Evolutionary conservation across 495 filamentous ascomycete genomes (phyloP), one percentile per base, ranked within the genome.

Genomic region (Hyaloscypha finlandica): DNA sequence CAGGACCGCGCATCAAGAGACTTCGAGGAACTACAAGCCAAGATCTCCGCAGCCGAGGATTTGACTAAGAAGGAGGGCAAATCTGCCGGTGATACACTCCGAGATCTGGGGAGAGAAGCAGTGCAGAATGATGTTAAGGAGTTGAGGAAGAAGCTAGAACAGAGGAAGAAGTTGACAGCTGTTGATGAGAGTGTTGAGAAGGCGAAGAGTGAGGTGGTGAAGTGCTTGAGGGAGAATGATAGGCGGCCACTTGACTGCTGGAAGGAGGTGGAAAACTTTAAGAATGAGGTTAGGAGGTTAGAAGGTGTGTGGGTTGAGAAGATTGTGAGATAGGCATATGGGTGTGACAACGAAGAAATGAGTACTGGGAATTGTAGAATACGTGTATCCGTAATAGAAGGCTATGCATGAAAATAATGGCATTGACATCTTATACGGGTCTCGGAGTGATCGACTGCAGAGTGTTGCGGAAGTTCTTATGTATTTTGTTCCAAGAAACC

Each of bases 221-320:
- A 85, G 56, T 99, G 95, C 77, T 81, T 99, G 81, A 80, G 89
- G 70, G 82, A 88, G 74, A 90, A 97, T 80, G 94, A 98, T 74
- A 81, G 93, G 60, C 84, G 93, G 78, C 96, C 95, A 75, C 78
- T 99, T 75, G 89, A 98, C 83, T 99, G 95, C 84, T 98, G 92
- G 90, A 84, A 87, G 77, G 96, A 99, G 84, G 94, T 98, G 22
- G 90, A 92, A 78, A 83, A 80, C 33, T 99, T 99, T 73, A 95
- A 91, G 84, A 83, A 83, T 71, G 92, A 96, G 81, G 93, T 97
- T 33, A 85, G 92, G 58, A 84, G 81, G 75, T 74, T 97, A 77
- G 94, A 98, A 83, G 89, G 86, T 76, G 84, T 82, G 22, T 98
- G 96, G 85, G 89, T 98, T 53, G 88, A 94, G 72, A 91, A 88